These are phyloP conservation scores for Prillingera fragicola DNA, from an alignment of 1,284 basidiomycete genomes.

Conservation along the genomic window DNA sequence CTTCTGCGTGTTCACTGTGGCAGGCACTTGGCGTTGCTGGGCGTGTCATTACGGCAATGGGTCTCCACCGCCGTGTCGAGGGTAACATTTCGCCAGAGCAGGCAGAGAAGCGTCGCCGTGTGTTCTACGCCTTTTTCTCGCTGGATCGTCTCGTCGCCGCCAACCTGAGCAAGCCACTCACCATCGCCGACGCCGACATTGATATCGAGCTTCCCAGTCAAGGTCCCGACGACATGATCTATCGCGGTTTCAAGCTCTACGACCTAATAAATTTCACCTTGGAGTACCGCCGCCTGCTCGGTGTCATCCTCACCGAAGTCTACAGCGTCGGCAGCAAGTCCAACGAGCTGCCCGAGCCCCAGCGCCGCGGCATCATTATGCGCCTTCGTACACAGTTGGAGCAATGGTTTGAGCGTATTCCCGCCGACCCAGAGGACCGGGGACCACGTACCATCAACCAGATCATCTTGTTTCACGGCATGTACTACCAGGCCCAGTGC, in stretches of 20 bases:
- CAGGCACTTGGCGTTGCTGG: slow-evolving; percentile 28
- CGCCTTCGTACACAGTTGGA: slow-evolving; percentile 21
- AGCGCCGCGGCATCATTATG: slow-evolving; percentile 19
- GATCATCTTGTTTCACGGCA: slow-evolving; percentile 25
- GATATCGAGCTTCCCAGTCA: slow-evolving; percentile 26
- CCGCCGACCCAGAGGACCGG: slow-evolving; percentile 7
- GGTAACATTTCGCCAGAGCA: slow-evolving; percentile 7
- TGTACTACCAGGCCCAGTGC: slow-evolving; percentile 27
- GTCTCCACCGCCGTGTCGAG: slow-evolving; percentile 30
- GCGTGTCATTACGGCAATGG: slow-evolving; percentile 25
- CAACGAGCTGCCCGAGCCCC: slow-evolving; percentile 22
- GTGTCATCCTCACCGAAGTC: slow-evolving; percentile 21
- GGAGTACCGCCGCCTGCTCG: slow-evolving; percentile 23
- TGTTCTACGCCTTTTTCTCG: slow-evolving; percentile 37
- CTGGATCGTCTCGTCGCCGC: slow-evolving; percentile 31
- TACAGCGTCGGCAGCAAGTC: slow-evolving; percentile 25
- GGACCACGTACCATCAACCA: slow-evolving; percentile 20
- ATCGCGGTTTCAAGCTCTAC: no score
- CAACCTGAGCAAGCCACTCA: slow-evolving; percentile 27
- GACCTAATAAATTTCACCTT: slow-evolving; percentile 4
- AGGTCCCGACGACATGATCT: slow-evolving; percentile 12
- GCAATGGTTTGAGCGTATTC: slow-evolving; percentile 19
- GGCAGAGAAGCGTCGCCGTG: slow-evolving; percentile 23
- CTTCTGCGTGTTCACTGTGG: slow-evolving; percentile 25
- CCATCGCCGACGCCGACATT: slow-evolving; percentile 30